Base-by-base conservation (phyloP, 441 rosid genomes). In the Jatropha podagrica region DNA sequence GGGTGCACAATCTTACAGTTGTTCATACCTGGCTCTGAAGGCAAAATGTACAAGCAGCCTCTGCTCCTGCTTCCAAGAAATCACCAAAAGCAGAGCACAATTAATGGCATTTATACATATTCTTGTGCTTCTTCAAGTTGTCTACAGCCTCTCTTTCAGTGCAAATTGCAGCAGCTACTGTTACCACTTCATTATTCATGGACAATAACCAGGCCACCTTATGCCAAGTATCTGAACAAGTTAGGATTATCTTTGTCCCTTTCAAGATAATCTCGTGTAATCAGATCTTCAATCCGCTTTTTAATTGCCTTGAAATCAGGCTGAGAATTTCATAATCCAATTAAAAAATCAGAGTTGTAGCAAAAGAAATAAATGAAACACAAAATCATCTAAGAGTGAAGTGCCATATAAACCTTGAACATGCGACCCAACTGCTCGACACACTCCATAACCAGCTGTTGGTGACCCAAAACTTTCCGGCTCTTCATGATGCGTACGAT, bases 401-500 rank as follows among this genome's bases (percentile, higher is more conserved):
- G 68, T 54, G 27, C 4, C 12, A 32, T 18, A 13, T n/a, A 46
- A 79, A 93, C 99, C 97, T 94, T 96, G 81, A 96, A 94, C 98
- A 91, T 94, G 63, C 97, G 91, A 76, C 97, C 92, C 77, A 96
- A 85, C 82, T 94, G 98, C 87, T 94, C 97, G 3, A 96, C 98
- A 62, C 99, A 96, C 83, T 92, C 98, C 49, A 88, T 84, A 59
- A 96, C 97, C 65, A 96, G 83, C 51, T 92, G 97, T 58, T 94
- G 98, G 77, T 96, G 92, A 65, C 97, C 97, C 87, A 96, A 84
- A 48, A 94, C 91, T 78, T 96, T 94, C 80, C 97, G 83, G 66
- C 96, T 89, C 88, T 96, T 96, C 99, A 94, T 94, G 77, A 96
- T 94, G 65, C 99, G 95, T 15, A 96, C 99, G 63, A 96, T 88